Conservation (phyloP, 805 yeast species). For the Wickerhamiella occidentalis region DNA sequence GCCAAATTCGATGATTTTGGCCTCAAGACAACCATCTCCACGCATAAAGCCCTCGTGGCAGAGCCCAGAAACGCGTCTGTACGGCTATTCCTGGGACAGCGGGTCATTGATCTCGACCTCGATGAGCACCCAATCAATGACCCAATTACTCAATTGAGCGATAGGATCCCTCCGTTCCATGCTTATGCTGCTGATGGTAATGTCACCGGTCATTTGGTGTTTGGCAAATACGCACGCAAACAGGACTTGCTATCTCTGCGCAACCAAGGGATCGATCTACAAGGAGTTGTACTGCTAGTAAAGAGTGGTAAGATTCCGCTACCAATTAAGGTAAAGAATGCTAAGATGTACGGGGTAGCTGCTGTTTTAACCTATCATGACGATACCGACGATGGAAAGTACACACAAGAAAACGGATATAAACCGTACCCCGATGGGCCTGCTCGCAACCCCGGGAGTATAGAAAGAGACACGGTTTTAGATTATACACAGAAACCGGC, state of each 20-base stretch:
- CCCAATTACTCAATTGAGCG: constrained; percentile 36
- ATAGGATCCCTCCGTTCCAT: constrained; percentile 56
- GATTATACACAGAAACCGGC: constrained; percentile 53
- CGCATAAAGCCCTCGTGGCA: constrained; percentile 47
- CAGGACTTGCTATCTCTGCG: constrained; percentile 44
- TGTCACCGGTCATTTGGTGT: constrained; percentile 52
- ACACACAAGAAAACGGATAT: constrained; percentile 45
- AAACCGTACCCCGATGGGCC: constrained; percentile 63
- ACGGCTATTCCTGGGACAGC: constrained; percentile 29
- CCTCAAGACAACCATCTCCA: constrained; percentile 38
- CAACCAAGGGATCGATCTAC: constrained; percentile 37
- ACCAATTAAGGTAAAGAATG: constrained; percentile 64
- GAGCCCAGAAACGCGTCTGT: constrained; percentile 48
- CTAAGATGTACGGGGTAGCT: constrained; percentile 55
- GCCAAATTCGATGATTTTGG: constrained; percentile 51
- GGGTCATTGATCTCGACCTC: constrained; percentile 38
- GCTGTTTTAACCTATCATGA: constrained; percentile 61
- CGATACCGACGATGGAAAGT: constrained; percentile 44
- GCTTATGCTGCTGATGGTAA: constrained; percentile 69
- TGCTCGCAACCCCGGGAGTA: constrained; percentile 62
- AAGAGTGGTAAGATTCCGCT: constrained; percentile 57
- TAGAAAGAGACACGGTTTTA: constrained; percentile 66
- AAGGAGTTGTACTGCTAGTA: constrained; percentile 50
- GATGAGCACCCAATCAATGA: constrained; percentile 45
- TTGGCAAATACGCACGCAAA: constrained; percentile 54